A percentile compares a stretch with the other conserved stretches of the same genome.
phyloP scores from a whole-genome alignment of 2,329 filamentous ascomycete genomes.

The Fusarium nelsonii region DNA sequence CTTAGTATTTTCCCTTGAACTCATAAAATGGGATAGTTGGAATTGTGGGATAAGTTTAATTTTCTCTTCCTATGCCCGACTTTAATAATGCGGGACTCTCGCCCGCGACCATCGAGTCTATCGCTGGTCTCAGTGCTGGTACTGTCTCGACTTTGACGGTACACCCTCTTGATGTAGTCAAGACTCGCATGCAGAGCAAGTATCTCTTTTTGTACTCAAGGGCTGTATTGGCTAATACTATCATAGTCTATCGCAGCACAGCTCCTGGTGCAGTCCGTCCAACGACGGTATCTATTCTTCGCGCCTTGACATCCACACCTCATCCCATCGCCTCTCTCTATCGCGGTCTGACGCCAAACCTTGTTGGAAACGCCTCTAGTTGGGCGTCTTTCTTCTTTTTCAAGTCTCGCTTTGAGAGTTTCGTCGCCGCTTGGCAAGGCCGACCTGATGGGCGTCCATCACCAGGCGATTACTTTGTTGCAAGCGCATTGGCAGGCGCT shows the following conservation, averaged over 20 bases:
- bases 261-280: conserved; percentile 55
- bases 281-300: conserved; percentile 66
- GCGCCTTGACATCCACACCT: conserved; percentile 62
- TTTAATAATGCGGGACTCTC: conserved; percentile 71
- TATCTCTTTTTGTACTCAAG: neutral
- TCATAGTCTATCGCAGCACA: conserved; percentile 64
- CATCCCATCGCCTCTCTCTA: conserved; percentile 79
- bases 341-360: conserved; percentile 88
- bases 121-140: conserved; percentile 91
- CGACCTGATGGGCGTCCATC: conserved; percentile 45
- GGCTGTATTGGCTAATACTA: conserved; percentile 6
- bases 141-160: conserved; percentile 86
- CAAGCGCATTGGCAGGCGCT: conserved; percentile 77
- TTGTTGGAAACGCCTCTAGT: conserved; percentile 88
- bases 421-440: conserved; percentile 52
- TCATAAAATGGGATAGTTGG: conserved; percentile 46
- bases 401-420: conserved; percentile 68
- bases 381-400: conserved; percentile 95
- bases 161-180: conserved; percentile 95
- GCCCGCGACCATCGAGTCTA: conserved; percentile 84
- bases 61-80: conserved; percentile 58
- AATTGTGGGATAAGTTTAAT: conserved; percentile 9
- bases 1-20: neutral
- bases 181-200: conserved; percentile 92
- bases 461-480: conserved; percentile 81